Percentiles rank a stretch among this genome's conserved stretches.
These are phyloP conservation scores for Herpetospermum pedunculosum DNA, from an alignment of 306 rosid species.

Conservation along the genomic window DNA sequence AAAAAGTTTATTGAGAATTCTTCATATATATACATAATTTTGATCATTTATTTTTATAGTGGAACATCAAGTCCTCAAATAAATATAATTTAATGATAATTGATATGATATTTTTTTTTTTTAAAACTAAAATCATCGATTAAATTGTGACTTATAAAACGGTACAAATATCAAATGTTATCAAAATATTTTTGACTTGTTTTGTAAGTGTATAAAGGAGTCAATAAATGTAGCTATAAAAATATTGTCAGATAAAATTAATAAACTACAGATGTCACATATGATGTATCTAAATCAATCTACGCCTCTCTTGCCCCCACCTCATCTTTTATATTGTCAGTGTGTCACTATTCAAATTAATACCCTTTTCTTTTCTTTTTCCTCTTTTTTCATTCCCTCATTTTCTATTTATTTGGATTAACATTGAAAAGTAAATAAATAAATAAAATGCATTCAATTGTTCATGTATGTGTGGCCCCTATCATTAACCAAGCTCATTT, in stretches of 20 bases:
- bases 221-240: background rate
- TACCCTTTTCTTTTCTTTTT: background rate
- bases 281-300: background rate
- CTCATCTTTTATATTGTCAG: background rate
- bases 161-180: too few relatives aligned
- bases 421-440: too few relatives aligned
- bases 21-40: too few relatives aligned
- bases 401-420: background rate
- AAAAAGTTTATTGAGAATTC: too few relatives aligned
- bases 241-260: background rate
- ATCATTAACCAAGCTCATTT: background rate
- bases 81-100: too few relatives aligned
- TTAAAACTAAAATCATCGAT: too few relatives aligned
- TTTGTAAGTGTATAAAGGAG: background rate
- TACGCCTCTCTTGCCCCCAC: background rate
- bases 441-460: conserved; percentile 3
- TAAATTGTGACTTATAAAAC: too few relatives aligned
- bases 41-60: too few relatives aligned
- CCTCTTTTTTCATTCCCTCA: background rate
- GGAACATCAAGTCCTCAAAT: too few relatives aligned
- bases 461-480: background rate
- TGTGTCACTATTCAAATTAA: background rate
- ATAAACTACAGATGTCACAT: background rate
- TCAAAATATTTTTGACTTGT: too few relatives aligned
- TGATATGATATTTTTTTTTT: too few relatives aligned